These are phyloP conservation scores for Kurtzmaniella quercitrusa DNA, from an alignment of 1,139 yeast genomes.

Conservation along the genomic window DNA sequence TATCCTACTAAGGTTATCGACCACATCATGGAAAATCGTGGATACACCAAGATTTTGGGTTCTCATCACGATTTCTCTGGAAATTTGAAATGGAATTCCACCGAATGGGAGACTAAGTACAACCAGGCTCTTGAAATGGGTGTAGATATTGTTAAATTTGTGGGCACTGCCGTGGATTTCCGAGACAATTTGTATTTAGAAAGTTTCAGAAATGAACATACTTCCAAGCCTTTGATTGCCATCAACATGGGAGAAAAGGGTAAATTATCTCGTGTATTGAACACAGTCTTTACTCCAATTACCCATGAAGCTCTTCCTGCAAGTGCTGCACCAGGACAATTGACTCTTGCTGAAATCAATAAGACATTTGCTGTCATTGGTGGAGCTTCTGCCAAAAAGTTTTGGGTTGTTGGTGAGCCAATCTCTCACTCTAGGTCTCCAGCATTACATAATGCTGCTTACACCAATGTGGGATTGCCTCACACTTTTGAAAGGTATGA, in stretches of 20 bases:
- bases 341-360: constrained; percentile 60
- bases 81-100: constrained; percentile 55
- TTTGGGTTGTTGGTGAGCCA: constrained; percentile 80
- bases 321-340: constrained; percentile 76
- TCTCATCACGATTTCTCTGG: constrained; percentile 76
- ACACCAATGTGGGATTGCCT: constrained; percentile 71
- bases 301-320: constrained; percentile 63
- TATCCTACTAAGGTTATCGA: constrained; percentile 29
- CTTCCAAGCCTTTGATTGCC: constrained; percentile 66
- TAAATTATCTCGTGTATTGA: constrained; percentile 73
- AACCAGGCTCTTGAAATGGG: constrained; percentile 61
- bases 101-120: constrained; percentile 73
- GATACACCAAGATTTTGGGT: constrained; percentile 70
- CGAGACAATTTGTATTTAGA: constrained; percentile 72
- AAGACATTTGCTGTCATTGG: constrained; percentile 60
- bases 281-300: constrained; percentile 76
- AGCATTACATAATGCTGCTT: constrained; percentile 73
- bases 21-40: constrained; percentile 34
- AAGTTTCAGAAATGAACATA: constrained; percentile 53
- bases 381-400: constrained; percentile 50
- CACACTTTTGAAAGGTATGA: constrained; percentile 67
- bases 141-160: constrained; percentile 78
- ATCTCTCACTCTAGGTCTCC: constrained; percentile 88
- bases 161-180: constrained; percentile 65
- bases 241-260: constrained; percentile 79